phyloP scores from a whole-genome alignment of 139 green algal genomes.

The Coelastrella sp. region DNA sequence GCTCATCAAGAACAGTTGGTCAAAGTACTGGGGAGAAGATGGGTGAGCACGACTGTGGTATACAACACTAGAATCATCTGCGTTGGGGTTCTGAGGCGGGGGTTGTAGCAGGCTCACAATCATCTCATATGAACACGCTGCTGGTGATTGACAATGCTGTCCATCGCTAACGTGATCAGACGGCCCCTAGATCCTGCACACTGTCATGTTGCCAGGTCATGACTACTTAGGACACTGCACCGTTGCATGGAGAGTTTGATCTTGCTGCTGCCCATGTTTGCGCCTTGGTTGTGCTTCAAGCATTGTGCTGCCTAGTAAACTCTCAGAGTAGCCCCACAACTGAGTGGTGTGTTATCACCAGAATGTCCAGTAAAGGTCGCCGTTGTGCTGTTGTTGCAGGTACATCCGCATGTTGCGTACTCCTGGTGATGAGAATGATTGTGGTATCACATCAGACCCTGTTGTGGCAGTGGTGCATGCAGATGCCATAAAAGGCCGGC shows the following conservation, averaged over 20 bases:
- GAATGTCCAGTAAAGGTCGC: no score
- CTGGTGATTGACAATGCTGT: background rate
- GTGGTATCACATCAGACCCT: constrained; percentile 64
- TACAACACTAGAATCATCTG: background rate
- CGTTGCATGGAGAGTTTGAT: no score
- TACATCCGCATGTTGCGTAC: constrained; percentile 65
- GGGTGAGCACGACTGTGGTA: constrained; percentile 38
- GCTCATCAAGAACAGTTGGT: constrained; percentile 59
- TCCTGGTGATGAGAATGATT: constrained; percentile 64
- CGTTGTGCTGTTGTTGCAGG: constrained; percentile 14
- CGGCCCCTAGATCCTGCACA: background rate
- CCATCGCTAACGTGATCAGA: background rate
- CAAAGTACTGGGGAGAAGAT: constrained; percentile 56
- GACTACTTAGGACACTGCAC: background rate
- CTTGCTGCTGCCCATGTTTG: no score
- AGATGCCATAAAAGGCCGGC: no score
- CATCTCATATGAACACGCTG: background rate
- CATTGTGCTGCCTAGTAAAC: background rate
- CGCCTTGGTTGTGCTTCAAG: no score
- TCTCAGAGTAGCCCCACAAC: background rate
- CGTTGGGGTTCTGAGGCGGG: background rate
- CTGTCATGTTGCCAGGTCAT: no score
- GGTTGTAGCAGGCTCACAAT: background rate
- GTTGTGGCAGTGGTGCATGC: constrained; percentile 57
- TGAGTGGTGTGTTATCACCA: background rate